phyloP scores from a whole-genome alignment of 192 early-diverging fungal species.

The Linnemannia schmuckeri region DNA sequence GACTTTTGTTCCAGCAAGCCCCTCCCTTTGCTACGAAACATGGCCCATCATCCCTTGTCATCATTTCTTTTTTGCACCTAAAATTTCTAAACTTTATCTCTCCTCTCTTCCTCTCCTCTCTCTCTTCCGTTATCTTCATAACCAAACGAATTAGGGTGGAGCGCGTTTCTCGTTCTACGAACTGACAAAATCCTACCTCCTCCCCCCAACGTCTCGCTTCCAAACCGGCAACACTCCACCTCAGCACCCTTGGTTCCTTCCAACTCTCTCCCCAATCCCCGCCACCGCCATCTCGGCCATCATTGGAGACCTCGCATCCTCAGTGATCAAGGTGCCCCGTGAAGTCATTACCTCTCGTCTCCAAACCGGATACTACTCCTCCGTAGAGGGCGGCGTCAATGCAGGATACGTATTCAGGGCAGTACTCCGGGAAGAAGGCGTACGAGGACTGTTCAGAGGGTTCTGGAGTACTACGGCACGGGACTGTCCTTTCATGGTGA shows the following conservation, averaged over 20 bases:
- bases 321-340: constrained; percentile 82
- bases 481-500: constrained; percentile 86
- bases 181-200: constrained; percentile 68
- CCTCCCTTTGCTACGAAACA: constrained; percentile 6
- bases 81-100: not conserved
- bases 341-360: constrained; percentile 81
- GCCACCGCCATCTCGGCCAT: constrained; percentile 80
- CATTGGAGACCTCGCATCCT: constrained; percentile 77
- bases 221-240: constrained; percentile 42
- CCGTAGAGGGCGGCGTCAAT: constrained; percentile 44
- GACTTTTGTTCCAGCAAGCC: not conserved
- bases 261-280: constrained; percentile 62
- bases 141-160: constrained; percentile 62
- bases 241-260: constrained; percentile 56
- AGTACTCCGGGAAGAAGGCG: constrained; percentile 70
- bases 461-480: constrained; percentile 79
- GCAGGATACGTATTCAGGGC: constrained; percentile 64
- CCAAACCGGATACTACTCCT: constrained; percentile 72
- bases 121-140: not conserved
- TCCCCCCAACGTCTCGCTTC: constrained; percentile 58
- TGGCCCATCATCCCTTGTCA: not conserved
- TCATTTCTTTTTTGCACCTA: not conserved
- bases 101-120: not conserved
- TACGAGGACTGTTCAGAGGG: constrained; percentile 74
- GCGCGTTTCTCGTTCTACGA: constrained; percentile 80